Conservation (phyloP, 192 early-diverging fungal genomes). For the Chytriomyces hyalinus region DNA sequence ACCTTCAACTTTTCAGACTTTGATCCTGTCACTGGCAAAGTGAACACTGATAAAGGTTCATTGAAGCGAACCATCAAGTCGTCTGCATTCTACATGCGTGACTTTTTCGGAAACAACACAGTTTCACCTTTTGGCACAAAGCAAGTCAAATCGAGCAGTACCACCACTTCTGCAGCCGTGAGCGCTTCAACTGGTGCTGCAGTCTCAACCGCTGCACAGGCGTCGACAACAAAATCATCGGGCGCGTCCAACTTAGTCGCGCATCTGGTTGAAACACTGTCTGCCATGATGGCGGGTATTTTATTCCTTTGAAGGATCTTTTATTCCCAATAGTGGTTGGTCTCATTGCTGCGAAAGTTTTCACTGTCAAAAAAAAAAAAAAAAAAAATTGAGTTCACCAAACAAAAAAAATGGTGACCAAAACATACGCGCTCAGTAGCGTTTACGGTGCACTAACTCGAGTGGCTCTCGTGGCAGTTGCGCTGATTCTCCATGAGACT, state of each 20-base stretch:
- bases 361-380: neutral
- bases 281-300: neutral
- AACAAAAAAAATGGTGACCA: neutral
- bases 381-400: neutral
- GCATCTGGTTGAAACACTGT: neutral
- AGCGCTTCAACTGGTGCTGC: neutral
- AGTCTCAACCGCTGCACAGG: neutral
- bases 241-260: neutral
- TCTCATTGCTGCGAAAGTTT: neutral
- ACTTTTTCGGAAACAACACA: conserved; percentile 25
- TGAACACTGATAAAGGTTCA: conserved; percentile 31
- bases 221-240: neutral
- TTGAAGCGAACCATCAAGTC: conserved; percentile 13
- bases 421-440: neutral
- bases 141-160: neutral
- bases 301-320: neutral
- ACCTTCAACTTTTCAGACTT: conserved; percentile 5
- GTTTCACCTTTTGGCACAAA: conserved; percentile 21
- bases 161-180: neutral
- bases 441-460: conserved; percentile 1
- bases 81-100: conserved; percentile 21
- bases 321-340: neutral
- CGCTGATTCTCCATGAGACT: neutral
- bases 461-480: neutral
- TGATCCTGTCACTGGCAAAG: conserved; percentile 27